Evolutionary conservation across 495 filamentous ascomycete genomes (phyloP).

Genomic region (Tuber indicum): DNA sequence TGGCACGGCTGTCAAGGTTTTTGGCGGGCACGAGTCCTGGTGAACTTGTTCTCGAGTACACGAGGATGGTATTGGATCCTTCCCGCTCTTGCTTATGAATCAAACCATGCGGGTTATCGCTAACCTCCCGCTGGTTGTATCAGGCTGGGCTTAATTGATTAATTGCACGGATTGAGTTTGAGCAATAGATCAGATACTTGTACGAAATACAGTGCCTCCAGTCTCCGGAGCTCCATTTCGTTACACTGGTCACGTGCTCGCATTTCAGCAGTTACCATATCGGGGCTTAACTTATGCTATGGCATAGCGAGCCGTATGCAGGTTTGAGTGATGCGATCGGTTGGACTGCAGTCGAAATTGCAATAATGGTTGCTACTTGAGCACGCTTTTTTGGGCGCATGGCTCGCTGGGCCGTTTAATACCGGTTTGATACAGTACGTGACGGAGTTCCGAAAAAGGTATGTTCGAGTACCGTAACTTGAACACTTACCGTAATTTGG

Average conservation of each 20-base stretch:
- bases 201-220: background rate
- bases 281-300: background rate
- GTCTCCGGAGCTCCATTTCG: background rate
- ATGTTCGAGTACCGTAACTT: no score
- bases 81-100: background rate
- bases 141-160: background rate
- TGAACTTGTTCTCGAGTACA: no score
- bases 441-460: no score
- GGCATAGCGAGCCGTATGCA: no score
- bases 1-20: background rate
- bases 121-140: background rate
- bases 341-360: no score
- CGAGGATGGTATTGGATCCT: background rate
- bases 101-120: background rate
- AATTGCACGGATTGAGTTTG: background rate
- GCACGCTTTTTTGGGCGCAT: no score
- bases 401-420: no score
- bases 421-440: no score
- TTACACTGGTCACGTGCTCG: background rate
- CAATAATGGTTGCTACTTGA: no score
- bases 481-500: no score
- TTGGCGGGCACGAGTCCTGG: background rate
- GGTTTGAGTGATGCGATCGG: no score
- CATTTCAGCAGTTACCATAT: background rate
- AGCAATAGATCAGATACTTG: background rate